phyloP scores from a whole-genome alignment of 1,139 yeast species.

The Magnusiomyces sp. region DNA sequence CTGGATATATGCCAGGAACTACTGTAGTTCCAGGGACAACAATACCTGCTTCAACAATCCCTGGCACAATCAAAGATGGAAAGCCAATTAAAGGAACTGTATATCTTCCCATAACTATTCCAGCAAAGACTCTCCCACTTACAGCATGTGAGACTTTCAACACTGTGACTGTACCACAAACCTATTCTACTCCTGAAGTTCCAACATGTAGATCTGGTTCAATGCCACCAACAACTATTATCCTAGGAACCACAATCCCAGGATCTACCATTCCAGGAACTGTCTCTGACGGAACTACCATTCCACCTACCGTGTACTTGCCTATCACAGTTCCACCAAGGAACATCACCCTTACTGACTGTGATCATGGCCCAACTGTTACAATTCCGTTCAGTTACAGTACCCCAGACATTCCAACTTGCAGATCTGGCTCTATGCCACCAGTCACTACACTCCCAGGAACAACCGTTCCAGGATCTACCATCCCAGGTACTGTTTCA shows the following conservation, averaged over 20 bases:
- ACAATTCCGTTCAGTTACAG: not conserved
- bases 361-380: too few relatives aligned
- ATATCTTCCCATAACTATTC: not conserved
- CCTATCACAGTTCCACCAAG: conserved; percentile 6
- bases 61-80: conserved; percentile 1
- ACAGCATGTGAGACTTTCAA: conserved; percentile 7
- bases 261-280: conserved; percentile 4
- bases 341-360: not conserved
- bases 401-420: not conserved
- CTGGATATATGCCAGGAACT: conserved; percentile 8
- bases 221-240: conserved; percentile 12
- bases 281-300: conserved; percentile 1
- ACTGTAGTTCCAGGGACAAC: conserved; percentile 6
- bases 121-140: conserved; percentile 1
- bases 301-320: conserved; percentile 4
- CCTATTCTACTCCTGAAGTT: not conserved
- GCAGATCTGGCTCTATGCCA: conserved; percentile 6
- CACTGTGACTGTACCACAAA: conserved; percentile 14
- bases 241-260: conserved; percentile 15
- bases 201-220: conserved; percentile 2
- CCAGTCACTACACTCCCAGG: not conserved
- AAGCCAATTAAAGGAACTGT: not conserved
- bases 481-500: conserved; percentile 5
- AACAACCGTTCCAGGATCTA: conserved; percentile 5
- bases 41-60: conserved; percentile 4